phyloP scores from a whole-genome alignment of 768 basidiomycete species.

The Collybia mongolica region DNA sequence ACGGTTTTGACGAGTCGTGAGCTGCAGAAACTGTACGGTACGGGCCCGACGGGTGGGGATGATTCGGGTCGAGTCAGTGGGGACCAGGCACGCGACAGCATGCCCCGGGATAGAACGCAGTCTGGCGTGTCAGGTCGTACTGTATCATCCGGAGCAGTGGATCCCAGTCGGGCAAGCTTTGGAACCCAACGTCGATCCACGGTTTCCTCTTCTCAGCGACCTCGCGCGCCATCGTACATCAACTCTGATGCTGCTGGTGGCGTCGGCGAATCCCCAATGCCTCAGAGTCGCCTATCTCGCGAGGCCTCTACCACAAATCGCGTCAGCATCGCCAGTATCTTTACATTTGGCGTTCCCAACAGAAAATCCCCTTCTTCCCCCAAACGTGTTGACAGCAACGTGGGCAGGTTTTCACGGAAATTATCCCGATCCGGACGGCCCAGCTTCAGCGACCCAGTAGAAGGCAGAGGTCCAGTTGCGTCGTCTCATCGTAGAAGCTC shows the following conservation, averaged over 20 bases:
- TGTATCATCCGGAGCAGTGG: constrained; percentile 34
- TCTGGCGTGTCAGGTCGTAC: constrained; percentile 44
- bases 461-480: not conserved
- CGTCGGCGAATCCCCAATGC: constrained; percentile 65
- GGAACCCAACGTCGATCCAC: constrained; percentile 32
- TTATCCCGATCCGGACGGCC: constrained; percentile 2
- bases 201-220: constrained; percentile 29
- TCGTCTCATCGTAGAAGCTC: constrained; percentile 12
- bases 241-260: constrained; percentile 51
- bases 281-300: constrained; percentile 27
- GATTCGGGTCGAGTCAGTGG: constrained; percentile 3
- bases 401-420: constrained; percentile 3
- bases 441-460: not conserved
- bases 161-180: constrained; percentile 30
- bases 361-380: constrained; percentile 3
- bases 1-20: constrained; percentile 24
- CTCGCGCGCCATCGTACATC: constrained; percentile 39
- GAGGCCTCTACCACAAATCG: constrained; percentile 30
- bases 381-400: constrained; percentile 1
- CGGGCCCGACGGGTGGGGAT: not conserved
- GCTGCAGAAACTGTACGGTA: constrained; percentile 26
- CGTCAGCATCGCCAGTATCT: constrained; percentile 53
- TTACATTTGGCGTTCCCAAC: constrained; percentile 40
- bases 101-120: constrained; percentile 30
- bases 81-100: constrained; percentile 16